phyloP scores from a whole-genome alignment of 306 rosid genomes.

The Canavalia gladiata region DNA sequence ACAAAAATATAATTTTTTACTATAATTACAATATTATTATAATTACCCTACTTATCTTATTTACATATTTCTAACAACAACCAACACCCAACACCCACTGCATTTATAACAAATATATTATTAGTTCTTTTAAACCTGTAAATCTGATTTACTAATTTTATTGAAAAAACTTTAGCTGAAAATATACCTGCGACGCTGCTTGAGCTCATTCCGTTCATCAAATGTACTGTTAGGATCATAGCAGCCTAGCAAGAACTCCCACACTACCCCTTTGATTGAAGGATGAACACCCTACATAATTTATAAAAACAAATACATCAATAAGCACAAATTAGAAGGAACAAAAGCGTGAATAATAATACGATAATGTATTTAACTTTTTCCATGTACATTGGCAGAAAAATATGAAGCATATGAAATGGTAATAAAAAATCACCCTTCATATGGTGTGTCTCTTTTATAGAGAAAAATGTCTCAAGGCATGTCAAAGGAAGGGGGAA shows the following conservation, averaged over 20 bases:
- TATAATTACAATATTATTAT: too few species aligned
- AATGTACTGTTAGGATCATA: constrained; percentile 86
- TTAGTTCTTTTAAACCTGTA: constrained; percentile 6
- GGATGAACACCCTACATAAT: constrained; percentile 89
- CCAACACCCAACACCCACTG: constrained; percentile 10
- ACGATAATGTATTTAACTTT: constrained; percentile 15
- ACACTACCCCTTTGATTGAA: constrained; percentile 89
- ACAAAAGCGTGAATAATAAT: constrained; percentile 19
- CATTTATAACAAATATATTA: not conserved
- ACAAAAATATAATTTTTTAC: too few species aligned
- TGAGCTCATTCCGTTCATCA: constrained; percentile 79
- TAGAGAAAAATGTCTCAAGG: constrained; percentile 18
- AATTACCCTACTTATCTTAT: too few species aligned
- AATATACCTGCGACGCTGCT: constrained; percentile 76
- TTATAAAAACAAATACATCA: constrained; percentile 35
- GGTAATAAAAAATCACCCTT: constrained; percentile 31
- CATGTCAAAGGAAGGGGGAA: not conserved
- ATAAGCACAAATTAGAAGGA: constrained; percentile 38
- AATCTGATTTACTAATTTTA: constrained; percentile 29
- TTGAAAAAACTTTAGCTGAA: constrained; percentile 30
- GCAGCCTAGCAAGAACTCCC: constrained; percentile 98
- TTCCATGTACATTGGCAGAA: not conserved
- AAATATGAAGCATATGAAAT: constrained; percentile 33
- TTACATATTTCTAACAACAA: too few species aligned
- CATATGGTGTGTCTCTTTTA: constrained; percentile 20